A percentile compares a stretch with the other conserved stretches of the same genome.
These are phyloP conservation scores for Bimuria novae-zelandiae DNA, from an alignment of 2,329 filamentous ascomycete genomes.

Conservation along the genomic window DNA sequence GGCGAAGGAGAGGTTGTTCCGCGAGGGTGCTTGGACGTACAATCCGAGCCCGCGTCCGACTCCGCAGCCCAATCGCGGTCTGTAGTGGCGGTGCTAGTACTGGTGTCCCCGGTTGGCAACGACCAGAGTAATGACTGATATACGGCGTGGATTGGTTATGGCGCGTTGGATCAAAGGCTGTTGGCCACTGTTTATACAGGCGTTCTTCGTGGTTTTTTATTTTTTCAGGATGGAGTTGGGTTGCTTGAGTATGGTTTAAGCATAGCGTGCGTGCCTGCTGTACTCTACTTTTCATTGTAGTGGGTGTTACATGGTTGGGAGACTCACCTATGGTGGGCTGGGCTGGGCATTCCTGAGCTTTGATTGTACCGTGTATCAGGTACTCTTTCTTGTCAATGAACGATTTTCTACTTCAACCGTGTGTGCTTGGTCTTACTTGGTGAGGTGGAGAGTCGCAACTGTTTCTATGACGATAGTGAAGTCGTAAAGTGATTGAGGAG, in stretches of 20 bases:
- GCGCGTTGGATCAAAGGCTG: neutral
- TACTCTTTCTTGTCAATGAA: neutral
- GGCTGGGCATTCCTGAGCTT: neutral
- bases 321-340: conserved; percentile 2
- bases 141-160: conserved; percentile 2
- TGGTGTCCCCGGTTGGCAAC: neutral
- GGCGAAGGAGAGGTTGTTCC: conserved; percentile 75
- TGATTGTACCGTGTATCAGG: neutral
- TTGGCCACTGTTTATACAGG: conserved; percentile 1
- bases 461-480: too few species aligned
- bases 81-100: conserved; percentile 1
- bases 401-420: neutral
- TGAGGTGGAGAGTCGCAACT: too few species aligned
- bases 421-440: too few species aligned
- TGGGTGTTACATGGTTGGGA: neutral
- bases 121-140: conserved; percentile 4
- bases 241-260: neutral
- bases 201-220: neutral
- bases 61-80: conserved; percentile 15
- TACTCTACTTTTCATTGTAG: neutral
- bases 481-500: too few species aligned
- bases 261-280: conserved; percentile 6
- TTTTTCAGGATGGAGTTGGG: too few species aligned
- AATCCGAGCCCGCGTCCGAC: conserved; percentile 39
- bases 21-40: conserved; percentile 77